Evolutionary conservation across 2,329 filamentous ascomycete genomes (phyloP).

Genomic region (Herpotrichia juniperi): DNA sequence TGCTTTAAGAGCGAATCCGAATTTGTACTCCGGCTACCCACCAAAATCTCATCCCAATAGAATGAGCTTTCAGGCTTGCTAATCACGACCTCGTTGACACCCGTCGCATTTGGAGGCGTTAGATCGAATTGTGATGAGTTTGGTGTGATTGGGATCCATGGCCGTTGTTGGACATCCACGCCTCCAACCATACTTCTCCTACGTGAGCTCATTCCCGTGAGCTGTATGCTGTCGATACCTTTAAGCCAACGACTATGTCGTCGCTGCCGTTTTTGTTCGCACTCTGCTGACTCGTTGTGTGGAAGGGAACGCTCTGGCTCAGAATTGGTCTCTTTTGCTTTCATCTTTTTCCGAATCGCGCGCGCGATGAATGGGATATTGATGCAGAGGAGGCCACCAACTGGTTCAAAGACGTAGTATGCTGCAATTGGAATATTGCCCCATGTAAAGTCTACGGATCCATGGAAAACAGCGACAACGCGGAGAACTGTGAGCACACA

Average conservation of each 20-base stretch:
- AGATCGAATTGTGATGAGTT: too few relatives aligned
- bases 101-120: too few relatives aligned
- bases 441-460: not conserved
- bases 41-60: too few relatives aligned
- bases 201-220: too few relatives aligned
- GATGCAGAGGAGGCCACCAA: not conserved
- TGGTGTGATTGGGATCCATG: too few relatives aligned
- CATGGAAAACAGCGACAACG: not conserved
- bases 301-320: not conserved
- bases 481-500: not conserved
- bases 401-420: not conserved
- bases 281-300: not conserved
- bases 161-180: too few relatives aligned
- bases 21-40: too few relatives aligned
- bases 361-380: not conserved
- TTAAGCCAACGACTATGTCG: not conserved
- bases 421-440: not conserved
- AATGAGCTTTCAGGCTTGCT: too few relatives aligned
- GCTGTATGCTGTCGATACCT: not conserved
- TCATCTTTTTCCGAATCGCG: not conserved
- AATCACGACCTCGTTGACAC: too few relatives aligned
- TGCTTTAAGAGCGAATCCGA: too few relatives aligned
- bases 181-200: too few relatives aligned
- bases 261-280: not conserved
- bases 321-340: too few relatives aligned